A percentile compares a stretch with the other conserved stretches of the same genome.
These are phyloP conservation scores for Kitagawia praeruptora DNA, from an alignment of 129 eudicot genomes.

Conservation along the genomic window DNA sequence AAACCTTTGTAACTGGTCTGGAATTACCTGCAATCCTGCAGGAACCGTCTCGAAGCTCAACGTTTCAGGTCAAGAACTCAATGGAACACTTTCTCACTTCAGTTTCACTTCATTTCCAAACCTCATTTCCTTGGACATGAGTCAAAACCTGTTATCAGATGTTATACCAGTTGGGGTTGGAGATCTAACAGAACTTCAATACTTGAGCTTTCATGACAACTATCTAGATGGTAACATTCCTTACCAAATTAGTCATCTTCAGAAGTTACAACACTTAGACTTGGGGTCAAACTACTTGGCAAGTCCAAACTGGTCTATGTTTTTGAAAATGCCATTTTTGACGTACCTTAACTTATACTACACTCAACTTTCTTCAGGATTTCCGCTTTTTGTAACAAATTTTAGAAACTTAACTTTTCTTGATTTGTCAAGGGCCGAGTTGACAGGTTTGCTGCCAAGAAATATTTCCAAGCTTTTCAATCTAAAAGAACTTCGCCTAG, in stretches of 20 bases:
- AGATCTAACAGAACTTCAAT: conserved; percentile 23
- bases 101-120: conserved; percentile 43
- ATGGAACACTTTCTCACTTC: conserved; percentile 37
- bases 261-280: conserved; percentile 39
- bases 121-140: conserved; percentile 57
- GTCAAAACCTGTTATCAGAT: conserved; percentile 34
- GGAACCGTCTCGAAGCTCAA: conserved; percentile 33
- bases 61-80: conserved; percentile 23
- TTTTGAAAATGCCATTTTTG: conserved; percentile 28
- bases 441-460: conserved; percentile 42
- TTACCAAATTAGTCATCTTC: conserved; percentile 45
- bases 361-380: conserved; percentile 36
- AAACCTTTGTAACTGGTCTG: conserved; percentile 64
- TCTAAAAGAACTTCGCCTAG: conserved; percentile 35
- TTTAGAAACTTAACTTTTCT: conserved; percentile 48
- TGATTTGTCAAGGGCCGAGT: conserved; percentile 50
- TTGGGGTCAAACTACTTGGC: conserved; percentile 55
- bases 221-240: conserved; percentile 44
- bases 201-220: conserved; percentile 39
- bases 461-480: conserved; percentile 26
- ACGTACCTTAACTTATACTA: conserved; percentile 11
- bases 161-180: conserved; percentile 51
- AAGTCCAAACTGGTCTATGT: conserved; percentile 50
- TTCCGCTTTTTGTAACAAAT: conserved; percentile 44
- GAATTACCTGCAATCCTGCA: conserved; percentile 35